Evolutionary conservation across 169 alveolate genomes (phyloP), one percentile per base, ranked within the genome.

Genomic region (Besnoitia besnoiti): DNA sequence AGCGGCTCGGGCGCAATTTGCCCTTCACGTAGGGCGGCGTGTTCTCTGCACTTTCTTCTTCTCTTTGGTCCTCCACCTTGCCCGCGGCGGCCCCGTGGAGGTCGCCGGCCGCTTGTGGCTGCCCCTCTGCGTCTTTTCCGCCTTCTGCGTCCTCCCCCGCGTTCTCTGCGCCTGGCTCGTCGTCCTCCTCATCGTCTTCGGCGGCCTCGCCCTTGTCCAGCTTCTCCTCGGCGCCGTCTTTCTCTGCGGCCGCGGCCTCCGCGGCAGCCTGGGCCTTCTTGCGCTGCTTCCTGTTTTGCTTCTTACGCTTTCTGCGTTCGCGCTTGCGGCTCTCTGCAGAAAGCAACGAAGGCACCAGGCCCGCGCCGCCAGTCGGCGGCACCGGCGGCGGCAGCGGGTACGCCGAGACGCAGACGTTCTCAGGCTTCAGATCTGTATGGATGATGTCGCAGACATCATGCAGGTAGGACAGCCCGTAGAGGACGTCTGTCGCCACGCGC

Each of bases 341-440:
- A 37, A 77, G 59, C 0, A 55, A 30, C 40, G 90, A 76, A 33
- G 50, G 84, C 89, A 33, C 42, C 91, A 30, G 79, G 75, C 88
- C 85, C 35, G 35, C 77, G 35, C 85, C 44, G 59, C 73, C 87
- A 30, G 94, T 46, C 61, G 76, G 93, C 24, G 94, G 92, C 61
- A 50, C 42, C 16, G 95, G 95, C 14, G 95, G 95, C 46, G 94
- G 95, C 62, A 94, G 95, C 35, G 93, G 95, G 12, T 94, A 94
- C 84, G 94, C 91, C 35, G 95, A 91, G 55, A 95, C 96, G 80
- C 94, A 82, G 47, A 99, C 99, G 95, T 99, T 99, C 95, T 99
- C 99, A 39, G 99, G 99, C 95, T 99, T 99, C 91, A 99, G 96
- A 96, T 99, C 99, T 24, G 99, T 99, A 95, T 99, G 99, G 92